A percentile compares a stretch with the other conserved stretches of the same genome.
Conservation (phyloP, 768 basidiomycete genomes). For the Lentinula sp. region DNA sequence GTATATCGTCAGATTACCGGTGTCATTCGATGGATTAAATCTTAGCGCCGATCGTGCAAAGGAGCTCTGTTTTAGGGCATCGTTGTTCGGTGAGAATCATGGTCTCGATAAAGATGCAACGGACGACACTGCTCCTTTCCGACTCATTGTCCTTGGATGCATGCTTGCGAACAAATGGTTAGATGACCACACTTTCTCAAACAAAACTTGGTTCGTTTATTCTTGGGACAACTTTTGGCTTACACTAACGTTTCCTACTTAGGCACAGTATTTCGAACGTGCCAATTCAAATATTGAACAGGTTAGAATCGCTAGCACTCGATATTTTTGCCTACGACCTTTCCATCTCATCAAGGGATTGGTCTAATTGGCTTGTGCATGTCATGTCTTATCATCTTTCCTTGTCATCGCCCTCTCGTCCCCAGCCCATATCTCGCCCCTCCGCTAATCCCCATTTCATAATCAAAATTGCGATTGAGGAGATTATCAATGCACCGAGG, state of each 20-base stretch:
- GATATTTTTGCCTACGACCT: conserved; percentile 69
- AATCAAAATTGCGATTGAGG: conserved; percentile 64
- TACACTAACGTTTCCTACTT: conserved; percentile 7
- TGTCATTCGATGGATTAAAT: conserved; percentile 50
- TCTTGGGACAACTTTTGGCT: conserved; percentile 4
- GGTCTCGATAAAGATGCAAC: conserved; percentile 39
- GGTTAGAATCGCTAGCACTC: conserved; percentile 62
- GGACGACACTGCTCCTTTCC: conserved; percentile 63
- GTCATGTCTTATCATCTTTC: conserved; percentile 61
- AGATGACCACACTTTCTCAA: conserved; percentile 85
- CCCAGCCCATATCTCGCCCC: conserved; percentile 76
- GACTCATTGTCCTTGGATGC: conserved; percentile 70
- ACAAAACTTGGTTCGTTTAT: conserved; percentile 72
- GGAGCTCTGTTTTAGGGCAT: conserved; percentile 57
- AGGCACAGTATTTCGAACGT: conserved; percentile 82
- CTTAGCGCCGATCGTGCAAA: conserved; percentile 49
- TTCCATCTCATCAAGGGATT: conserved; percentile 55
- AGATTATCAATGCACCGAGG: conserved; percentile 50
- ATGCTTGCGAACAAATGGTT: conserved; percentile 89
- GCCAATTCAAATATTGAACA: conserved; percentile 64
- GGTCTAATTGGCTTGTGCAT: conserved; percentile 69
- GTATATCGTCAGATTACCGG: conserved; percentile 76
- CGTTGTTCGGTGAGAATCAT: conserved; percentile 49
- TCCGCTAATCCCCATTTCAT: conserved; percentile 66
- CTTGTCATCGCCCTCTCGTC: conserved; percentile 49